Base-by-base conservation (phyloP, 106 monocot genomes). In the Chionographis japonica region DNA sequence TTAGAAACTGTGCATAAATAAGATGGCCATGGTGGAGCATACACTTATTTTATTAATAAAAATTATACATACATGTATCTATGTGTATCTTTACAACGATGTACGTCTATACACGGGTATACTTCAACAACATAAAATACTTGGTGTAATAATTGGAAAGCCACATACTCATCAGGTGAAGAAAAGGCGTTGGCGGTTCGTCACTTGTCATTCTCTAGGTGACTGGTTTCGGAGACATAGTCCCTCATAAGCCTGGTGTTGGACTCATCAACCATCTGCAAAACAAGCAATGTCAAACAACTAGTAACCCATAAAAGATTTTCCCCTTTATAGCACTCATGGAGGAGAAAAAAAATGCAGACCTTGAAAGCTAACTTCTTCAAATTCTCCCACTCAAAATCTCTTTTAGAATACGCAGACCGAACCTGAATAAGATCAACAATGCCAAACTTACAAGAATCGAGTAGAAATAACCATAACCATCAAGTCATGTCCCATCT, bases 301-400 rank as follows among this genome's bases (percentile, higher is more conserved):
- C 38, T 36, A 37, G 40, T 12, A 50, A 43, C 39, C 40, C 56
- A 50, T 63, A 63, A n/a, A 39, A 40, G 11, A 54, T 39, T 19
- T 41, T 40, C 15, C 35, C 38, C 58, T 27, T 9, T 8, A 52
- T 12, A 43, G 16, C 16, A 64, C 11, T 41, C n/a, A 12, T 19
- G 35, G 38, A 50, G 56, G 3, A 15, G 9, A 41, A 0, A 12
- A n/a, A 63, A 19, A 49, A 6, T 52, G 19, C 63, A 52, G 9
- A 94, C 94, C 86, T 85, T 91, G 56, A 83, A 86, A 20, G 94
- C 80, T 52, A 95, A 72, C 60, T 84, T 95, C 61, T 88, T 58
- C 68, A 95, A 56, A 66, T 95, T 91, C 6, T 95, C 91, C 91
- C 94, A 91, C 79, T 95, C 94, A 73, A 95, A 95, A 88, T 95